phyloP scores from a whole-genome alignment of 768 basidiomycete species.

The Flagelloscypha sp. region DNA sequence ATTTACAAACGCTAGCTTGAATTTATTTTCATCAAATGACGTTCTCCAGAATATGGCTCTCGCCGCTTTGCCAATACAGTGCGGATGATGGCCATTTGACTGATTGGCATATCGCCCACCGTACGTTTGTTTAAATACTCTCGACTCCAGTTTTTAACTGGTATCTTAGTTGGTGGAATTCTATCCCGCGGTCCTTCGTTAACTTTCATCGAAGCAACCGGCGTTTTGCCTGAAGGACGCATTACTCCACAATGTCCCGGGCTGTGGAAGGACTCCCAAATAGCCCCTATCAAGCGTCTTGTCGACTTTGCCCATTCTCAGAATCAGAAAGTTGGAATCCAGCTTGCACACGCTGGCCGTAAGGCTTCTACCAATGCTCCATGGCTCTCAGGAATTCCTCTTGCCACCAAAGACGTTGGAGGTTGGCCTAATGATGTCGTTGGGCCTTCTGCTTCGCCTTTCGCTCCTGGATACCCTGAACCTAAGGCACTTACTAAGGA shows the following conservation, averaged over 20 bases:
- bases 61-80: constrained; percentile 34
- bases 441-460: constrained; percentile 33
- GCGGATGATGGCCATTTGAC: constrained; percentile 28
- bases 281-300: constrained; percentile 28
- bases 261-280: constrained; percentile 42
- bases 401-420: constrained; percentile 17
- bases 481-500: constrained; percentile 35
- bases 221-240: constrained; percentile 33
- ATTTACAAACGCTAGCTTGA: not conserved
- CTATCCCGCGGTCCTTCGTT: constrained; percentile 30
- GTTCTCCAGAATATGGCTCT: constrained; percentile 15
- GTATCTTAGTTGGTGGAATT: constrained; percentile 34
- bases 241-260: constrained; percentile 45
- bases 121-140: no score
- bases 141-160: constrained; percentile 14
- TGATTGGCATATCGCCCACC: constrained; percentile 32
- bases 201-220: constrained; percentile 46
- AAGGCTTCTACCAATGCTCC: constrained; percentile 43
- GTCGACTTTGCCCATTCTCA: constrained; percentile 44
- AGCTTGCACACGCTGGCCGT: constrained; percentile 49
- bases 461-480: constrained; percentile 24
- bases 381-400: constrained; percentile 27
- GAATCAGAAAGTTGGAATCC: constrained; percentile 42
- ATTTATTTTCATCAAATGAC: not conserved
- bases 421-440: constrained; percentile 27